Evolutionary conservation across 139 green algal genomes (phyloP).

Genomic region (Micractinium sp.): DNA sequence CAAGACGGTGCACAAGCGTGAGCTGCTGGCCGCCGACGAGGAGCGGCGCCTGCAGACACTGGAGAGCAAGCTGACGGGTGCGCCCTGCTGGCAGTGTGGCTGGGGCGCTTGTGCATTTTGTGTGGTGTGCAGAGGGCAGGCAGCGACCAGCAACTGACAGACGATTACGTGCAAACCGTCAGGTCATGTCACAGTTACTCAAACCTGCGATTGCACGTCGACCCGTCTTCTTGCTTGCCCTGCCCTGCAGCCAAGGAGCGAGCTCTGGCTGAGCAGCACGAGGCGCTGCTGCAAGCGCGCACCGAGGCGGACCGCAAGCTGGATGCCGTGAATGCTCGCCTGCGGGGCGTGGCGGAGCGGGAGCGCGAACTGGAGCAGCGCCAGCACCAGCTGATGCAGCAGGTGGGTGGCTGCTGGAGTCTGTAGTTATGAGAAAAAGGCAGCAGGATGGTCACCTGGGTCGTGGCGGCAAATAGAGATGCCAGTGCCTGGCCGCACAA

Average conservation of each 20-base stretch:
- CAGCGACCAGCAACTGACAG: too few species aligned
- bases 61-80: conserved; percentile 26
- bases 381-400: conserved; percentile 12
- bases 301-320: conserved; percentile 29
- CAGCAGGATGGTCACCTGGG: background rate
- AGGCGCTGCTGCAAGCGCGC: conserved; percentile 15
- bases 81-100: background rate
- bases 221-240: background rate
- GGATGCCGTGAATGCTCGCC: conserved; percentile 14
- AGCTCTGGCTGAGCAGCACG: conserved; percentile 28
- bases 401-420: background rate
- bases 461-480: background rate
- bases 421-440: too few species aligned
- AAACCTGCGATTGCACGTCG: background rate
- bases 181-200: background rate
- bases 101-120: too few species aligned
- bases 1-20: conserved; percentile 38
- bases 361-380: conserved; percentile 34
- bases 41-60: conserved; percentile 31
- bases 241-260: conserved; percentile 29
- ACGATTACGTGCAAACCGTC: background rate
- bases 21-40: conserved; percentile 29
- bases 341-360: conserved; percentile 16
- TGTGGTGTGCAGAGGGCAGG: too few species aligned
- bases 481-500: too few species aligned